These are phyloP conservation scores for Colletotrichum paranaense DNA, from an alignment of 2,329 filamentous ascomycete genomes.

Conservation along the genomic window DNA sequence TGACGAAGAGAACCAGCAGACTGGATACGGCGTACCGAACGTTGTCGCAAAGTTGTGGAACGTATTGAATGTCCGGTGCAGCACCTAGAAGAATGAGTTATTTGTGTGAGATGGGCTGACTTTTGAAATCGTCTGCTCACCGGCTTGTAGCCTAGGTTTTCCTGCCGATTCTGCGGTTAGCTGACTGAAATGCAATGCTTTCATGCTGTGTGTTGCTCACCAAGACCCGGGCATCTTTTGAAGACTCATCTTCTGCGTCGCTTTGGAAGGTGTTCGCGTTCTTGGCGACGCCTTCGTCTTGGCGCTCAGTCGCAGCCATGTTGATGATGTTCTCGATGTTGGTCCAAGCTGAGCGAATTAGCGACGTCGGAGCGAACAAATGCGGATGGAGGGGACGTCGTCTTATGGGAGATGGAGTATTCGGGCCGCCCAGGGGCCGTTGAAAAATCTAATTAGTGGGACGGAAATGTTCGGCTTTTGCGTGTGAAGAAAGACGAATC, in stretches of 20 bases:
- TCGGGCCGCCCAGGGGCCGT: background rate
- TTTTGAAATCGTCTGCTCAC: background rate
- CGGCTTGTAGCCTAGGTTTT: conserved; percentile 30
- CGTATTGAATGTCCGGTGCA: conserved; percentile 67
- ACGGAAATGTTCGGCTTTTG: conserved; percentile 1
- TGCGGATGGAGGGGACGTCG: background rate
- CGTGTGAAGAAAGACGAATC: background rate
- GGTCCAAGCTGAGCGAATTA: conserved; percentile 12
- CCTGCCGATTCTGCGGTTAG: background rate
- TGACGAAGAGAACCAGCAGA: background rate
- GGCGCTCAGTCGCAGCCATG: background rate
- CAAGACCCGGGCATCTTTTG: background rate
- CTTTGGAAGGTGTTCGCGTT: background rate
- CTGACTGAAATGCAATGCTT: background rate
- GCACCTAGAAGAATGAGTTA: conserved; percentile 51
- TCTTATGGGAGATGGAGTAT: background rate
- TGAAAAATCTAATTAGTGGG: background rate
- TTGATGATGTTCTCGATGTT: background rate
- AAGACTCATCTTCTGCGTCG: background rate
- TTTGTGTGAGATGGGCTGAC: background rate
- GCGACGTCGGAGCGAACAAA: background rate
- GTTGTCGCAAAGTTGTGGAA: conserved; percentile 70
- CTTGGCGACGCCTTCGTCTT: background rate
- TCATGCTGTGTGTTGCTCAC: background rate
- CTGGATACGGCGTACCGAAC: conserved; percentile 55